Evolutionary conservation across 495 filamentous ascomycete genomes (phyloP).

Genomic region (Aspergillus carlsbadensis): DNA sequence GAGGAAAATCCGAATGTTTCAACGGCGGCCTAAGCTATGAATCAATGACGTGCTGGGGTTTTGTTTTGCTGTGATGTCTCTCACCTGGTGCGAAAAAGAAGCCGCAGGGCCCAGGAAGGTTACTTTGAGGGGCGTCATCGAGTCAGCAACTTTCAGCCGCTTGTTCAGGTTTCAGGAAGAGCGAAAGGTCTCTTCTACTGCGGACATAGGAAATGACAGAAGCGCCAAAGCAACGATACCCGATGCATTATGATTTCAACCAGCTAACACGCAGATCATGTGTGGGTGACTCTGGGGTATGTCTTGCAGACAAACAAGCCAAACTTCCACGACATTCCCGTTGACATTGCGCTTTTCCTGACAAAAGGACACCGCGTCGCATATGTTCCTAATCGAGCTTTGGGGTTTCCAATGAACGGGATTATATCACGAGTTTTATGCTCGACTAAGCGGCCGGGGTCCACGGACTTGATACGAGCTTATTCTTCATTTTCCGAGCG

Average conservation of each 20-base stretch:
- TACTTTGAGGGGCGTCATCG: constrained; percentile 45
- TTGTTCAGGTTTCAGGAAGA: neutral
- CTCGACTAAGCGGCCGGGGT: neutral
- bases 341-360: no score
- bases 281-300: constrained; percentile 2
- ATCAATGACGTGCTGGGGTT: constrained; percentile 16
- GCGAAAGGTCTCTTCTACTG: neutral
- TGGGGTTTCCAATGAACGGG: constrained; percentile 20
- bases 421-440: constrained; percentile 4
- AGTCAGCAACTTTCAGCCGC: neutral
- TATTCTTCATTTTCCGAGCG: constrained; percentile 30
- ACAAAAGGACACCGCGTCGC: no score
- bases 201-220: neutral
- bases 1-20: constrained; percentile 55
- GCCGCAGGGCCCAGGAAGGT: constrained; percentile 81
- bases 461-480: constrained; percentile 13
- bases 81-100: constrained; percentile 91
- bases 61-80: constrained; percentile 11
- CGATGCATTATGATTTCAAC: neutral
- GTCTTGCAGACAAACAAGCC: constrained; percentile 32
- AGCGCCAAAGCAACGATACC: neutral
- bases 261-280: neutral
- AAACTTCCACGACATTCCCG: constrained; percentile 22
- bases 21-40: constrained; percentile 59
- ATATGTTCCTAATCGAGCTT: neutral